Conservation (phyloP, 768 basidiomycete genomes). For the Porpolomopsis calyptriformis region DNA sequence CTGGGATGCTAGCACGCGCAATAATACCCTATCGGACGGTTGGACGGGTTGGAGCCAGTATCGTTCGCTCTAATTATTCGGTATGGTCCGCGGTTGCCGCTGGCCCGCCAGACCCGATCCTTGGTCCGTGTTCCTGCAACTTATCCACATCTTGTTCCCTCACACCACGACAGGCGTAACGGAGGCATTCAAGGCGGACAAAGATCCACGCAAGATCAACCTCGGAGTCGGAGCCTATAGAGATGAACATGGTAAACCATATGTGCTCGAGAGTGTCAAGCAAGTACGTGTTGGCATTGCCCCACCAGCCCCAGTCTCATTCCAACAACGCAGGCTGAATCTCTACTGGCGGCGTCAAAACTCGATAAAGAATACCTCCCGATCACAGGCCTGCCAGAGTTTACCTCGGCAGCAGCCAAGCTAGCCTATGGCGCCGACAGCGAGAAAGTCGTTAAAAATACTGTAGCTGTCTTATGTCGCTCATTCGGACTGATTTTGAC, state of each 20-base stretch:
- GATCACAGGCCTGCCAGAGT: constrained; percentile 82
- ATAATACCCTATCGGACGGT: too few species aligned
- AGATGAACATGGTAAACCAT: constrained; percentile 90
- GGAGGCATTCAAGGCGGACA: constrained; percentile 96
- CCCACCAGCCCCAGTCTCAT: constrained; percentile 1
- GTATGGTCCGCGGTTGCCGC: constrained; percentile 76
- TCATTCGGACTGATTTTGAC: background rate
- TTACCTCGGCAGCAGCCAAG: constrained; percentile 78
- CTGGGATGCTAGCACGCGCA: too few species aligned
- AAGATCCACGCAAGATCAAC: constrained; percentile 87
- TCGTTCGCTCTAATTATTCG: constrained; percentile 42
- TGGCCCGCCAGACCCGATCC: constrained; percentile 88
- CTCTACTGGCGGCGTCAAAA: constrained; percentile 48
- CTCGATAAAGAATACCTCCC: constrained; percentile 95
- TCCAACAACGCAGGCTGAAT: constrained; percentile 56
- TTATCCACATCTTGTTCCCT: constrained; percentile 10
- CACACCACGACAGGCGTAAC: constrained; percentile 52
- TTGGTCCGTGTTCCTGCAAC: constrained; percentile 43
- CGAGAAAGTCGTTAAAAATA: constrained; percentile 54
- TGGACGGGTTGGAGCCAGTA: constrained; percentile 37
- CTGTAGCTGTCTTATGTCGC: constrained; percentile 29
- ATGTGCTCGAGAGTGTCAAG: constrained; percentile 80
- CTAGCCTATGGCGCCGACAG: constrained; percentile 87
- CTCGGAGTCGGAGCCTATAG: constrained; percentile 96
- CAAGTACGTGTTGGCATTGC: constrained; percentile 39